Percentiles rank a stretch among this genome's conserved stretches.
Evolutionary conservation across 306 rosid species (phyloP).

Genomic region (Cucurbita moschata): DNA sequence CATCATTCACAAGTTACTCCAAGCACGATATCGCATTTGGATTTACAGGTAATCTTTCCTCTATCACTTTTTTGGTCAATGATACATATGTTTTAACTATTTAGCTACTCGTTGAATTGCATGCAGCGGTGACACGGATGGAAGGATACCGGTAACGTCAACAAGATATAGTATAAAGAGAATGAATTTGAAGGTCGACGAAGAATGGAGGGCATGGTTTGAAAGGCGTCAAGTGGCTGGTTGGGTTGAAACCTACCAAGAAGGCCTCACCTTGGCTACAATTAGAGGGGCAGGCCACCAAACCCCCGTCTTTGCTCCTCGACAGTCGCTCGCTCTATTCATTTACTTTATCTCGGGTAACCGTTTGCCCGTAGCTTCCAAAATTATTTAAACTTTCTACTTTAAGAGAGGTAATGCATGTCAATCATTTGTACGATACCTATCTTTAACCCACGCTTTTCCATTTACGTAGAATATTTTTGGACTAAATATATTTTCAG

Average conservation of each 20-base stretch:
- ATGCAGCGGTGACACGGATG: conserved; percentile 54
- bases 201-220: conserved; percentile 55
- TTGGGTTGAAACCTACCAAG: conserved; percentile 39
- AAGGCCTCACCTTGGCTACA: conserved; percentile 42
- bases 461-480: too few species aligned
- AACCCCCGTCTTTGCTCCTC: conserved; percentile 39
- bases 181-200: conserved; percentile 19
- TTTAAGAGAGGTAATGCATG: too few species aligned
- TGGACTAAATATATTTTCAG: too few species aligned
- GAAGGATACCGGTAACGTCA: conserved; percentile 51
- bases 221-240: conserved; percentile 39
- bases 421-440: too few species aligned
- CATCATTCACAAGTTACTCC: conserved; percentile 22
- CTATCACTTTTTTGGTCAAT: too few species aligned
- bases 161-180: conserved; percentile 38
- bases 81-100: background rate
- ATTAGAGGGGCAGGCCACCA: conserved; percentile 73
- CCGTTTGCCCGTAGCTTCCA: conserved; percentile 19
- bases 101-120: background rate
- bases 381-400: background rate
- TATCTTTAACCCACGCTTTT: too few species aligned
- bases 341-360: conserved; percentile 31
- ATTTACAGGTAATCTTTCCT: conserved; percentile 25
- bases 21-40: conserved; percentile 47
- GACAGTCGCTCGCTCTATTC: conserved; percentile 37